Percentiles rank a stretch among this genome's conserved stretches.
Conservation (phyloP, 805 yeast genomes). For the Candida chauliodis region DNA sequence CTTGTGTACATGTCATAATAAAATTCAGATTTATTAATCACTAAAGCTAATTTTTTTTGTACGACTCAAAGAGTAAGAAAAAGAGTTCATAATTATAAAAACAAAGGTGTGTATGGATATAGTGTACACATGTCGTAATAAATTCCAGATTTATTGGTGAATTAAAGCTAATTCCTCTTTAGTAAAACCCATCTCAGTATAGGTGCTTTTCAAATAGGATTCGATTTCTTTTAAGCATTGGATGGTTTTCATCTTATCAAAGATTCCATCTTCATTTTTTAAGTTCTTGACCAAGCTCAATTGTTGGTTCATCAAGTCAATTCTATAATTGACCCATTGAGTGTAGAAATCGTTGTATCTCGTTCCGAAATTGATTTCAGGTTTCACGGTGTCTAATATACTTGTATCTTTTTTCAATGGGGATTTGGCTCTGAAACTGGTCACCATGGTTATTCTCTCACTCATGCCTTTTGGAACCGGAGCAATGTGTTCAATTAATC, state of each 20-base stretch:
- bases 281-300: conserved; percentile 18
- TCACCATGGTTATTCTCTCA: conserved; percentile 43
- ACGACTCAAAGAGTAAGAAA: neutral
- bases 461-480: conserved; percentile 30
- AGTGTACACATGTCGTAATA: too few species aligned
- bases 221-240: conserved; percentile 20
- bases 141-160: conserved; percentile 3
- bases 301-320: conserved; percentile 22
- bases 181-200: conserved; percentile 21
- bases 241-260: conserved; percentile 24
- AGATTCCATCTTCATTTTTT: conserved; percentile 14
- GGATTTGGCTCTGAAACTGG: conserved; percentile 34
- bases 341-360: conserved; percentile 33
- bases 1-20: too few species aligned
- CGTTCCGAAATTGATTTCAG: conserved; percentile 34
- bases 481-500: conserved; percentile 40
- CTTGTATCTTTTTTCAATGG: conserved; percentile 26
- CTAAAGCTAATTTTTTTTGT: too few species aligned
- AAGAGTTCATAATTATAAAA: neutral
- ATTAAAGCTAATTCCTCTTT: conserved; percentile 3
- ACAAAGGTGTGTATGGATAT: neutral
- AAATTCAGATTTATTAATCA: too few species aligned
- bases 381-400: conserved; percentile 35
- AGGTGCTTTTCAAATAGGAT: conserved; percentile 20
- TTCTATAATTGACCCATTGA: conserved; percentile 33